Base-by-base conservation (phyloP, 345 rosid genomes). In the Citrus maxima region DNA sequence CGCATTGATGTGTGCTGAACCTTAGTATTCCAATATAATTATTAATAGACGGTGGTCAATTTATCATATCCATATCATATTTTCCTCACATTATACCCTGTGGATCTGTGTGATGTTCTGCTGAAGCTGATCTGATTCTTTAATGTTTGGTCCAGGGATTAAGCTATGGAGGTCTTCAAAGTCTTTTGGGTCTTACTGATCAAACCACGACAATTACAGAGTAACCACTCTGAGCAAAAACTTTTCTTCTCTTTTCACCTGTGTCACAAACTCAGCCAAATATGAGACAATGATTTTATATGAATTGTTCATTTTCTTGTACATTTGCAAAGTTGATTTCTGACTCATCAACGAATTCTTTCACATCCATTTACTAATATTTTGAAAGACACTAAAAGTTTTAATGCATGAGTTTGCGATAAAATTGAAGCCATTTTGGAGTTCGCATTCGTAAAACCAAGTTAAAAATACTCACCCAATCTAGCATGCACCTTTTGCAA, bases 101-200 rank as follows among this genome's bases (percentile, higher is more conserved):
- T 46, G 40, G 28, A 46, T 38, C 28, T 14, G 32, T 27, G 69
- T 24, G 46, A 7, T 42, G 21, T 25, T 42, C 5, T 1, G 38
- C 7, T 2, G 16, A 59, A 58, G 51, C 32, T 73, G 19, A 27
- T 12, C 37, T 18, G 58, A 74, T 28, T 51, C 1, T 38, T n/a
- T 34, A 22, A 51, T 30, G 24, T 65, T 51, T 75, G 46, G 4
- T 49, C 24, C 78, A 75, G 78, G 28, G 54, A 55, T 55, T 76
- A 54, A 37, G 73, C 25, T 18, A 67, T 67, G 66, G 10, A 34
- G 79, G 66, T 37, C 64, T 67, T 25, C 79, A 76, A 67, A n/a
- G 51, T 19, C 65, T 76, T 55, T 14, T 67, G 25, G 16, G 55
- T 75, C 59, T 30, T 35, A 63, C 16, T 30, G 61, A 64, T 75